Base-by-base conservation (phyloP, 768 basidiomycete species). In the Leccinum variicolor region DNA sequence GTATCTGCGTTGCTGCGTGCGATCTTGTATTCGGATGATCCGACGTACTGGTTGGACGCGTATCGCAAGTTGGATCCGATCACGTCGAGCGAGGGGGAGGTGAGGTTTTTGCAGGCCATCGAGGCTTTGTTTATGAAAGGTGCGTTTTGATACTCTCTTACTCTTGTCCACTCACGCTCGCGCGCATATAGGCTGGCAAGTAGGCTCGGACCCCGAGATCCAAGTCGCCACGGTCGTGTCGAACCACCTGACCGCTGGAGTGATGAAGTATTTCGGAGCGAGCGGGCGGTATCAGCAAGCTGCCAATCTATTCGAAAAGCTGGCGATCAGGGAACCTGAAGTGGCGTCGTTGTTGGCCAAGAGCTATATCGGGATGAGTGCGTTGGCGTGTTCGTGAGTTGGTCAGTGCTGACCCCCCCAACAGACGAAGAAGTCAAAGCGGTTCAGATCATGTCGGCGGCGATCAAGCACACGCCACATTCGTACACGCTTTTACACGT, bases 361-460 rank as follows among this genome's bases (percentile, higher is more conserved):
- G 69, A 87, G 90, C 59, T 99, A 98, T 68, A 83, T 99, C 54
- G 96, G 97, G 55, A 97, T 98, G 95, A 94, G 96, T 98, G 62
- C 68, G 94, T 51, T 2, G 21, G 15, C n/a, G n/a, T 13, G 31
- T 31, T 31, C 31, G 31, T 31, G 5, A 11, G 11, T 31, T 31
- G 11, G 31, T 13, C 31, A 13, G 39, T 28, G 46, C 15, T 61
- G 53, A 64, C 21, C 9, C 21, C 3, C 28, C 11, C 39, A 19
- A 50, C 68, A 98, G 96, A 98, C 71, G 95, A 98, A 69, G 97
- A 98, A 76, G 95, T 99, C 59, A 98, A 97, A 74, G 97, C 94
- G 7, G 89, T 98, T 3, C 93, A 97, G 62, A 92, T 98, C 62
- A 92, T 98, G 78, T 80, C 90, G 10, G 73, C 81, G 0, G 93